Evolutionary conservation across 78 protist genomes (phyloP).

Genomic region (Dictyostelium intermedium): DNA sequence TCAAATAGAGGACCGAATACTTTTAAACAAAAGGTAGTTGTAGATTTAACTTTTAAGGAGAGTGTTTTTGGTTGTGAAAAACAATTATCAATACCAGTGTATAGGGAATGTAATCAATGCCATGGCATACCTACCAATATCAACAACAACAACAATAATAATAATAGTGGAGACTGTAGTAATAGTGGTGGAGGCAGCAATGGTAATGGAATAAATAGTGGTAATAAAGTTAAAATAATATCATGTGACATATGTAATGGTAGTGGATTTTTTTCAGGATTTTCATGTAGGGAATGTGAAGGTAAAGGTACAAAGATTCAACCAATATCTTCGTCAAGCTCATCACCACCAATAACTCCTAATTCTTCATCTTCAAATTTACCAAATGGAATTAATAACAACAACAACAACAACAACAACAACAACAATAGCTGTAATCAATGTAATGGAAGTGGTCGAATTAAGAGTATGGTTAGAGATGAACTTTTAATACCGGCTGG

Average conservation of each 20-base stretch:
- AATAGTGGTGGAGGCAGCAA: neutral
- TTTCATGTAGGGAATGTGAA: neutral
- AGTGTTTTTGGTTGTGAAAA: constrained; percentile 43
- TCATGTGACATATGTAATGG: constrained; percentile 18
- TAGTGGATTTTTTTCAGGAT: neutral
- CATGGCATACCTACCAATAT: neutral
- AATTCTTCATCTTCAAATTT: neutral
- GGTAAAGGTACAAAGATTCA: neutral
- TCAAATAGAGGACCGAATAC: neutral
- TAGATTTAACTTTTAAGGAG: constrained; percentile 26
- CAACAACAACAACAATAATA: no score
- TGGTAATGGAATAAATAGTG: neutral
- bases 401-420: neutral
- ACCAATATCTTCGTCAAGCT: neutral
- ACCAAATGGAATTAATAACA: neutral
- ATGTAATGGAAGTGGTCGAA: constrained; percentile 36
- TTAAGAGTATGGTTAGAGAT: neutral
- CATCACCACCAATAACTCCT: neutral
- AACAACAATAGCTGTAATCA: neutral
- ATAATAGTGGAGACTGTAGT: neutral
- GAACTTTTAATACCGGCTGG: constrained; percentile 60
- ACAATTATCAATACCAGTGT: neutral
- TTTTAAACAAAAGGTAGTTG: neutral
- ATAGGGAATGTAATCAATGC: constrained; percentile 16
- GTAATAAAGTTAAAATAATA: neutral